Base-by-base conservation (phyloP, 148 eudicot genomes). In the Beta vulgaris region DNA sequence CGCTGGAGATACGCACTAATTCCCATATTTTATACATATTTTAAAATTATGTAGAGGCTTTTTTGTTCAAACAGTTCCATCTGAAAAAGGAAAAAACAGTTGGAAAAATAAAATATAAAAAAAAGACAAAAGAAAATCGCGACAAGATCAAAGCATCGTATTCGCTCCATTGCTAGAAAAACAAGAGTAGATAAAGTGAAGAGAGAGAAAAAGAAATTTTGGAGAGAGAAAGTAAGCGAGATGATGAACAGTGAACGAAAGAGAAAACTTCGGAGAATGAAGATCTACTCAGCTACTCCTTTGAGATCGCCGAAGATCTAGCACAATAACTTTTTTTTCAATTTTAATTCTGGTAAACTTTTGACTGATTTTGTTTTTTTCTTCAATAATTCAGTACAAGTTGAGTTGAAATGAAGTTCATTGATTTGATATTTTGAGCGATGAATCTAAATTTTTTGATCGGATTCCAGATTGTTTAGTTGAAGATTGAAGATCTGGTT, bases 231-330 rank as follows among this genome's bases (percentile, higher is more conserved):
- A 72, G n/a, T 51, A n/a, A 43, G 34, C 15, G 55, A 77, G 23
- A 36, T 46, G 77, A 35, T 42, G 21, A 48, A 53, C 3, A 15
- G 37, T 65, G 66, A 37, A 55, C 25, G 35, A n/a, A 43, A 55
- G 55, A 19, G 54, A 32, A 42, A 68, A 19, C 37, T n/a, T 42
- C 58, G 80, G 36, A 78, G 36, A 32, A 36, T 40, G 43, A 53
- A 21, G 35, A 66, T 72, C 48, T 32, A 15, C 46, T 46, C 10
- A 8, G 3, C 37, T 28, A 8, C 70, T 43, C 26, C 39, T n/a
- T 16, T 49, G 21, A 60, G 79, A 75, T 80, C 78, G 66, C 46
- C 76, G 60, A 71, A 80, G 72, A 80, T 80, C 76, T 75, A 75
- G 76, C 71, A 15, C 15, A 0, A 37, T 63, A 26, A 35, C 1